Evolutionary conservation across 495 filamentous ascomycete species (phyloP), one percentile per base, ranked within the genome.

Genomic region (Penicillium malachiteum): DNA sequence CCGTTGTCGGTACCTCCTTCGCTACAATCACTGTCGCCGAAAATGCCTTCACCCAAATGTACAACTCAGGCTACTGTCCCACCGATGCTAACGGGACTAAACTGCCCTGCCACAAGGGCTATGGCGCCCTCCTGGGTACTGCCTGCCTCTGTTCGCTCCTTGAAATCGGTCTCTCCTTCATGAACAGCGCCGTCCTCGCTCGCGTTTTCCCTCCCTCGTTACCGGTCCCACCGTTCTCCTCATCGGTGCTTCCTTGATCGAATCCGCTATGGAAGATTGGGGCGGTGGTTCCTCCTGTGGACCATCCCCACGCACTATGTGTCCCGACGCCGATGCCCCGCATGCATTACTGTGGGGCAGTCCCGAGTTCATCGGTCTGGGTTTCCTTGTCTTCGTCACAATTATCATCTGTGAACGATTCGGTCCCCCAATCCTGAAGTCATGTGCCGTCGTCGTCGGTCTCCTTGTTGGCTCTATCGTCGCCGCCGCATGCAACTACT

Each of bases 181-280:
- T 75, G 85, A 87, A 87, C 55, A 87, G 88, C 12, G 71, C 65
- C 41, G 61, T 87, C 39, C 77, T 96, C 52, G 83, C 91, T 58
- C 84, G 80, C 60, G 79, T 96, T 64, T 96, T 96, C 73, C 91
- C 92, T 35, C 92, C 91, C 79, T 96, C 38, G 91, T 96, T 40
- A 97, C 92, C 9, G 92, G 91, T 5, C 90, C 82, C 3, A 93
- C 89, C 0, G 89, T 94, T 35, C 83, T 88, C 64, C 78, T 94
- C 47, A 89, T 91, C 48, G 87, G 91, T 48, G 83, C 91, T 48
- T 77, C 79, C 39, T 79, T 96, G 30, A 88, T 96, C 65, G 61
- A 87, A 60, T 83, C 83, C 42, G 90, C 87, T 13, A 90, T 97
- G 70, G 71, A 88, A 63, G 82, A 90, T 66, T 96, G 92, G 92